Conservation (phyloP, 2,329 filamentous ascomycete species). For the Colletotrichum salicis region DNA sequence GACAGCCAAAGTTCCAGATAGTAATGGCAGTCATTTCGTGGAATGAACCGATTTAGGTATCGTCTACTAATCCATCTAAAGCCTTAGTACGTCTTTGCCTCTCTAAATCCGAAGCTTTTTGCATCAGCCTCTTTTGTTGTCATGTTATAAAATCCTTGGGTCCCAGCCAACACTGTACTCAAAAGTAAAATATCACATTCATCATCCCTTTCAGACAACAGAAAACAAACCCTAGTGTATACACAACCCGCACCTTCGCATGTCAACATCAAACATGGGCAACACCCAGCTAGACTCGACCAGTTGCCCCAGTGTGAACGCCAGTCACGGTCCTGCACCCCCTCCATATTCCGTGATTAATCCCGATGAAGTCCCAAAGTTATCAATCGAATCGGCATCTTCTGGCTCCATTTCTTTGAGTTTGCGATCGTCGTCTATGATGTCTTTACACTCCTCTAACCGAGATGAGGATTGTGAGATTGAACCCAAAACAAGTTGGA, state of each 20-base stretch:
- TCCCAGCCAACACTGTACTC: too few relatives aligned
- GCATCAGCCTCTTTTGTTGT: not conserved
- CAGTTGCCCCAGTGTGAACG: not conserved
- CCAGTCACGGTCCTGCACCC: not conserved
- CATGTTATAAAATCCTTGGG: not conserved
- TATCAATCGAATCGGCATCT: not conserved
- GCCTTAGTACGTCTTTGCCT: too few relatives aligned
- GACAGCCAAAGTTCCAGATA: not conserved
- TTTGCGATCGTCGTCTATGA: too few relatives aligned
- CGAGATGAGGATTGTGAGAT: not conserved
- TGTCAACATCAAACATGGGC: not conserved
- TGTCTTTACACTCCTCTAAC: not conserved
- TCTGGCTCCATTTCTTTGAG: not conserved
- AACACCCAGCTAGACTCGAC: not conserved
- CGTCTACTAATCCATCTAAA: not conserved
- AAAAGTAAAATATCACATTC: too few relatives aligned
- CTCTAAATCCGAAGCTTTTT: not conserved
- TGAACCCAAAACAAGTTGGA: not conserved
- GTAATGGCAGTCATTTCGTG: not conserved
- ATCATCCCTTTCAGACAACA: too few relatives aligned
- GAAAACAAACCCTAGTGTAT: too few relatives aligned
- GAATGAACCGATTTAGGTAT: not conserved
- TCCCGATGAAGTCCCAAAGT: not conserved
- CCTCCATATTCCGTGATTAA: not conserved
- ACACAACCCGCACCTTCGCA: not conserved